phyloP scores from a whole-genome alignment of 2,329 filamentous ascomycete genomes.

The Pyrenophora tritici-repentis region DNA sequence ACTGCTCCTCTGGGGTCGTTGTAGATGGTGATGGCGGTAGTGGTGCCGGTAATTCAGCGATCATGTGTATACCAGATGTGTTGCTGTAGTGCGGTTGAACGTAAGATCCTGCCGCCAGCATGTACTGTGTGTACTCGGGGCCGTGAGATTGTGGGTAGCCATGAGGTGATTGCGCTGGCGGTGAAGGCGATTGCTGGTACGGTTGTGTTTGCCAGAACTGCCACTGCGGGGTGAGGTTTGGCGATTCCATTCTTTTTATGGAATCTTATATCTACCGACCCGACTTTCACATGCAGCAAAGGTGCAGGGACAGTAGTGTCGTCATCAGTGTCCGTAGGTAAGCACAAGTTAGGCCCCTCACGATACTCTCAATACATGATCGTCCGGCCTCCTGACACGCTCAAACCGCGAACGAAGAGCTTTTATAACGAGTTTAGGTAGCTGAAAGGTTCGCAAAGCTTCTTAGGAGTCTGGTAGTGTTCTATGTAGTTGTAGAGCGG shows the following conservation, averaged over 20 bases:
- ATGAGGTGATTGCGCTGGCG: conserved; percentile 8
- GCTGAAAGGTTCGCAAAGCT: no score
- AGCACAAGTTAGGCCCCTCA: neutral
- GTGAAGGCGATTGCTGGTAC: conserved; percentile 13
- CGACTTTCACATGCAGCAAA: neutral
- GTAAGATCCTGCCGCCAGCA: conserved; percentile 11
- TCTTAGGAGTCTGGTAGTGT: neutral
- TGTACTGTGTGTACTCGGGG: conserved; percentile 6
- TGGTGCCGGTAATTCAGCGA: conserved; percentile 39
- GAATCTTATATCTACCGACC: neutral
- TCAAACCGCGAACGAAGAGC: neutral
- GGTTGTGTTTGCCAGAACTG: conserved; percentile 15
- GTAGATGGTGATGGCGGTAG: conserved; percentile 34
- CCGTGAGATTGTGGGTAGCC: conserved; percentile 14
- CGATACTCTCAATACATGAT: neutral
- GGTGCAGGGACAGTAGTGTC: neutral
- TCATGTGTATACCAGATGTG: conserved; percentile 10
- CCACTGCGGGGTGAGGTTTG: neutral
- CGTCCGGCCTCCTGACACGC: neutral
- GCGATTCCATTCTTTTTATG: conserved; percentile 4
- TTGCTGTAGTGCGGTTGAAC: conserved; percentile 30
- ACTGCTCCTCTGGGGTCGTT: conserved; percentile 33
- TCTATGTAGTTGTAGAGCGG: neutral
- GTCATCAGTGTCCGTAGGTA: conserved; percentile 3
- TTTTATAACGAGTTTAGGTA: neutral